phyloP scores from a whole-genome alignment of 768 basidiomycete species.

The Boletales sp. region DNA sequence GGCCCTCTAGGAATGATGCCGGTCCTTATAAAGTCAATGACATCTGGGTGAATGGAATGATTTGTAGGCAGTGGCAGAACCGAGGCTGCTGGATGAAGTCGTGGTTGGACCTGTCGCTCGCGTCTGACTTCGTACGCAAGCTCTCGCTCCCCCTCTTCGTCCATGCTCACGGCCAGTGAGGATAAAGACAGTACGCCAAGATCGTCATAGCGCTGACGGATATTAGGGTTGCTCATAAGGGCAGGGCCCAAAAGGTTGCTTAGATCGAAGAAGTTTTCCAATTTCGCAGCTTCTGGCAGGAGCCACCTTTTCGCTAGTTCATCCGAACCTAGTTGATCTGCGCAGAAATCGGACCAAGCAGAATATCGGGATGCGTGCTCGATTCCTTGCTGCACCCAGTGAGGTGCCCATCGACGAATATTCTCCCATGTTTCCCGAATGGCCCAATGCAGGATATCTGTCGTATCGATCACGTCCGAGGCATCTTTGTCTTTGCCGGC shows the following conservation, averaged over 20 bases:
- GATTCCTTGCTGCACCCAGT: not conserved
- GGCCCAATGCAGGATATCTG: not conserved
- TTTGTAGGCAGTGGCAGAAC: not conserved
- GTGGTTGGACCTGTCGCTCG: not conserved
- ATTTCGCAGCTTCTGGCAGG: not conserved
- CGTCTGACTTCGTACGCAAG: not conserved
- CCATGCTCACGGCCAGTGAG: too few species aligned
- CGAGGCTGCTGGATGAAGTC: not conserved
- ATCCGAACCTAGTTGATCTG: not conserved
- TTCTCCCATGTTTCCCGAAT: not conserved
- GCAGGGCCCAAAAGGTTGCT: not conserved
- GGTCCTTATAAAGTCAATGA: not conserved
- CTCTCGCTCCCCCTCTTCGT: too few species aligned
- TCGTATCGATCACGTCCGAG: not conserved
- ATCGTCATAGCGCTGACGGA: not conserved
- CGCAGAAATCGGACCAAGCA: not conserved
- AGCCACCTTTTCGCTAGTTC: not conserved
- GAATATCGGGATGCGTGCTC: not conserved
- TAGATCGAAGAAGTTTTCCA: not conserved
- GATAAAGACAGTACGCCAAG: too few species aligned
- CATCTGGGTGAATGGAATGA: not conserved
- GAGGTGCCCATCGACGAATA: not conserved
- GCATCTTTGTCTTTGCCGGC: not conserved
- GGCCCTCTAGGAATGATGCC: not conserved
- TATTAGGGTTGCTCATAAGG: not conserved